These are phyloP conservation scores for Combretum micranthum DNA, from an alignment of 345 rosid species.

Conservation along the genomic window DNA sequence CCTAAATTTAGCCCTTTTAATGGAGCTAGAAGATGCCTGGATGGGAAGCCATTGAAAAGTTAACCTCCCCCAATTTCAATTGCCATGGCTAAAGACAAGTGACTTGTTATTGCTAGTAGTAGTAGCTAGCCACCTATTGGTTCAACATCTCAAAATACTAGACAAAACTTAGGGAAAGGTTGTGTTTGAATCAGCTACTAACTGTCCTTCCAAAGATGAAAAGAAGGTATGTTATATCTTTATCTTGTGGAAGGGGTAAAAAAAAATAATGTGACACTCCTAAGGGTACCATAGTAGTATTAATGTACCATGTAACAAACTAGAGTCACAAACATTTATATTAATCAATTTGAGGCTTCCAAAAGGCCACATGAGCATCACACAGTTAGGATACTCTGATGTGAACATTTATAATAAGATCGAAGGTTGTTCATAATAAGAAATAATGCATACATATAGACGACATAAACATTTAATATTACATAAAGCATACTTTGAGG, in stretches of 20 bases:
- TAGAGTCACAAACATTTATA: too few species aligned
- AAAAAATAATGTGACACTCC: too few species aligned
- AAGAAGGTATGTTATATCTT: conserved; percentile 26
- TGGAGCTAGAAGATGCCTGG: conserved; percentile 75
- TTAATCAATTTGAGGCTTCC: too few species aligned
- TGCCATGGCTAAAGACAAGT: conserved; percentile 36
- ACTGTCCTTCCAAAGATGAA: conserved; percentile 43
- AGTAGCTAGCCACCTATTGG: conserved; percentile 36
- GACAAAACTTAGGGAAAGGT: conserved; percentile 83
- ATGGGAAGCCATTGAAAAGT: conserved; percentile 61
- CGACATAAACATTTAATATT: too few species aligned
- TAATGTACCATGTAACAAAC: too few species aligned
- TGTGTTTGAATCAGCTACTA: conserved; percentile 67
- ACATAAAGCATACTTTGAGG: too few species aligned
- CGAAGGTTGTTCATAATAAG: too few species aligned
- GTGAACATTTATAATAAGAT: too few species aligned
- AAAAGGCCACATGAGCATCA: too few species aligned
- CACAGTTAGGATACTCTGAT: too few species aligned
- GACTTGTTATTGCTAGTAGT: conserved; percentile 38
- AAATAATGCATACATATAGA: too few species aligned
- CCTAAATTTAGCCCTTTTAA: conserved; percentile 84
- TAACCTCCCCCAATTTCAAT: conserved; percentile 44
- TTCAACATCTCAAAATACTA: conserved; percentile 38
- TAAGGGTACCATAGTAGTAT: too few species aligned
- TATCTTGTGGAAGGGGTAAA: background rate